These are phyloP conservation scores for Phoma sp. DNA, from an alignment of 2,329 filamentous ascomycete genomes.

Conservation along the genomic window DNA sequence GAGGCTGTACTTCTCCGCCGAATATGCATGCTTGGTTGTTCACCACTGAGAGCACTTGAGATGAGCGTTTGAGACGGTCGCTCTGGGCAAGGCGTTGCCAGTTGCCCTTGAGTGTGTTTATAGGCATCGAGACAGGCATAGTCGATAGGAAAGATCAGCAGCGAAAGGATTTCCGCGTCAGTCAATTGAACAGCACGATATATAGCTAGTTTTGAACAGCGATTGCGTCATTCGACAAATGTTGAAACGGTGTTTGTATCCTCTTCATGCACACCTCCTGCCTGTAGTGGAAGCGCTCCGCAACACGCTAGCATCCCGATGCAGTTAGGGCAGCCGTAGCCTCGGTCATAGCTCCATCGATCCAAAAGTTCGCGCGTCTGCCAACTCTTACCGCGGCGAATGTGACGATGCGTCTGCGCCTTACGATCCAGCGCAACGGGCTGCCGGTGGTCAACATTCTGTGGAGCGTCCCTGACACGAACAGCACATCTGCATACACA, in stretches of 20 bases:
- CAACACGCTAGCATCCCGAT: slow-evolving; percentile 2
- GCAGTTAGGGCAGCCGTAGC: slow-evolving; percentile 13
- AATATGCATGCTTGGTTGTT: slow-evolving; percentile 71
- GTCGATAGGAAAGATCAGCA: not conserved
- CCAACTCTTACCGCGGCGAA: slow-evolving; percentile 8
- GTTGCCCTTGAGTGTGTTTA: slow-evolving; percentile 37
- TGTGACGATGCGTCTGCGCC: slow-evolving; percentile 45
- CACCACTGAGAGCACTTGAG: slow-evolving; percentile 71
- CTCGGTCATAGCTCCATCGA: slow-evolving; percentile 12
- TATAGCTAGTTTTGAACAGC: not conserved
- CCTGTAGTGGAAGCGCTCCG: slow-evolving; percentile 17
- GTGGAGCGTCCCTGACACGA: slow-evolving; percentile 45
- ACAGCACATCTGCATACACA: slow-evolving; percentile 56
- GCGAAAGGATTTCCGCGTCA: not conserved
- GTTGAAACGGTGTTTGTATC: slow-evolving; percentile 6
- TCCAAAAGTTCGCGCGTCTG: slow-evolving; percentile 21
- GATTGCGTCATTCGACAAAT: slow-evolving; percentile 17
- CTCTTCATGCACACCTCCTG: not conserved
- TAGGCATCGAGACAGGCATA: slow-evolving; percentile 36
- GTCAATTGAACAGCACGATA: not conserved
- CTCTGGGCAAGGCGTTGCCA: slow-evolving; percentile 47
- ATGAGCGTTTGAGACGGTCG: slow-evolving; percentile 69
- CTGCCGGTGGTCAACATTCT: slow-evolving; percentile 48
- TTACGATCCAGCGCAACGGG: slow-evolving; percentile 46
- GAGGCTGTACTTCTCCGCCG: slow-evolving; percentile 73